phyloP scores from a whole-genome alignment of 2,329 filamentous ascomycete species.

The Ophidiomyces ophidiicola region DNA sequence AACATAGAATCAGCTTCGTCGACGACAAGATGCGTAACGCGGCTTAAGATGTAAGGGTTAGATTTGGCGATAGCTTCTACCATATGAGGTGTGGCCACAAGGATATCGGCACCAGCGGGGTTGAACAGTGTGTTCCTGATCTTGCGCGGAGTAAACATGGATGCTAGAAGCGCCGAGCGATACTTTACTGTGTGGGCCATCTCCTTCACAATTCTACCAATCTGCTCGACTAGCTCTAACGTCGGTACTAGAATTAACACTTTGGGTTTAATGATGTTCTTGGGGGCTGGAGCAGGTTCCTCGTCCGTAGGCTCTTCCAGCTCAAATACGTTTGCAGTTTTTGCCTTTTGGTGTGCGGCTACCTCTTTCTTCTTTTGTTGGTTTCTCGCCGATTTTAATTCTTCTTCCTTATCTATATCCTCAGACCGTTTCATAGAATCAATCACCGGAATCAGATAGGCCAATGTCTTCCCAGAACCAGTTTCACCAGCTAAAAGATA shows the following conservation, averaged over 20 bases:
- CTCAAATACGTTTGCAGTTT: conserved; percentile 46
- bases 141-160: conserved; percentile 59
- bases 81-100: conserved; percentile 80
- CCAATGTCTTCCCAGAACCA: conserved; percentile 90
- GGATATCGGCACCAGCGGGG: conserved; percentile 66
- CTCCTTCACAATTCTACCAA: conserved; percentile 65
- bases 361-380: conserved; percentile 43
- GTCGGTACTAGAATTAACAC: conserved; percentile 84
- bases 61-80: conserved; percentile 76
- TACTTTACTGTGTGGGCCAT: conserved; percentile 80
- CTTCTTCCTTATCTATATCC: conserved; percentile 44
- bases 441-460: conserved; percentile 74
- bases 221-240: conserved; percentile 80
- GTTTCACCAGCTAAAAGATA: conserved; percentile 91
- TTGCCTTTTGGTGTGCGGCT: conserved; percentile 29
- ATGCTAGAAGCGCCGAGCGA: conserved; percentile 69
- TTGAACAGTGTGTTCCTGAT: conserved; percentile 80
- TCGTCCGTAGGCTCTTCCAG: conserved; percentile 49
- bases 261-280: conserved; percentile 58
- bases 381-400: conserved; percentile 48
- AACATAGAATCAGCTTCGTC: conserved; percentile 95
- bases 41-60: conserved; percentile 85
- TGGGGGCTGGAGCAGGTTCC: conserved; percentile 58
- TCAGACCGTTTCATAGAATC: conserved; percentile 75
- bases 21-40: conserved; percentile 74